A percentile compares a stretch with the other conserved stretches of the same genome.
These are phyloP conservation scores for Orbilia ellipsospora DNA, from an alignment of 2,329 filamentous ascomycete genomes.

Conservation along the genomic window DNA sequence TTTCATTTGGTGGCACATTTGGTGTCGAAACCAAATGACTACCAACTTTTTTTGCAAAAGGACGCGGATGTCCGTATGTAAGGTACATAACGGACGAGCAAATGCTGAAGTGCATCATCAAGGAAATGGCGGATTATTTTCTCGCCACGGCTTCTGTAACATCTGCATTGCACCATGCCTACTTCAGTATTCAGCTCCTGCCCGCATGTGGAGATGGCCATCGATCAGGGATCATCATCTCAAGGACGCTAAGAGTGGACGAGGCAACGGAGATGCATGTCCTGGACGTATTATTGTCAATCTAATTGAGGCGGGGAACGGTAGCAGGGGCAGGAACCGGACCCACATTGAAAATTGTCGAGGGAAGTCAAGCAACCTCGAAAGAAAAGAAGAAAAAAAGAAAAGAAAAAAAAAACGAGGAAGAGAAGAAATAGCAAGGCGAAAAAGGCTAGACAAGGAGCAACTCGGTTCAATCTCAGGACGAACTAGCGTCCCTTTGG, in stretches of 20 bases:
- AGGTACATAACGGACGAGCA: conserved; percentile 3
- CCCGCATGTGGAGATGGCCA: conserved; percentile 55
- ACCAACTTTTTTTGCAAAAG: no score
- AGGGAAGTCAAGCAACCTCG: conserved; percentile 4
- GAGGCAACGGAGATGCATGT: background rate
- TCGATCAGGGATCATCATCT: conserved; percentile 51
- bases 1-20: no score
- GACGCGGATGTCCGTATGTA: background rate
- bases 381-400: conserved; percentile 15
- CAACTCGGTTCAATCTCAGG: conserved; percentile 46
- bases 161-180: conserved; percentile 50
- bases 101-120: background rate
- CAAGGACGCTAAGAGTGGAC: conserved; percentile 32
- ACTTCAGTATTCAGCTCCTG: conserved; percentile 55
- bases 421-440: conserved; percentile 27
- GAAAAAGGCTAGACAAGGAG: conserved; percentile 27
- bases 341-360: conserved; percentile 51
- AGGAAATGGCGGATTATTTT: conserved; percentile 22
- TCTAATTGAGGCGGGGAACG: conserved; percentile 55
- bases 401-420: background rate
- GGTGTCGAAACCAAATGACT: no score
- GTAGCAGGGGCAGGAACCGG: conserved; percentile 48
- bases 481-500: conserved; percentile 13
- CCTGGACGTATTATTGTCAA: conserved; percentile 14
- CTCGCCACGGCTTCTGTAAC: conserved; percentile 43